Evolutionary conservation across 2,329 filamentous ascomycete genomes (phyloP), one percentile per base, ranked within the genome.

Genomic region (Tolypocladium guangdongense): DNA sequence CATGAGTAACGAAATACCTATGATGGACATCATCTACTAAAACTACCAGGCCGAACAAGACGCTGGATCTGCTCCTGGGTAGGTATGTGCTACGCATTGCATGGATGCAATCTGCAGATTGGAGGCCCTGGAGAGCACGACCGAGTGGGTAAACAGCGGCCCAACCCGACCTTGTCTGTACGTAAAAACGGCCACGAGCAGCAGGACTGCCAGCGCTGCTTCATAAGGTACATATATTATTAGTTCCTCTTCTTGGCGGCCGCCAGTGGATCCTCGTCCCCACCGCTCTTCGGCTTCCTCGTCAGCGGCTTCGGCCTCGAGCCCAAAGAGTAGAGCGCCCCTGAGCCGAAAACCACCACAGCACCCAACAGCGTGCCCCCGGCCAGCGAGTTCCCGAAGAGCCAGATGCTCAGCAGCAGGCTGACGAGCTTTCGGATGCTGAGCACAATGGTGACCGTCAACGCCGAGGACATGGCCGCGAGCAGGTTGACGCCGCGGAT

Each of bases 401-500:
- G 70, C 80, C 90, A 92, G 55, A 97, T 95, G 62, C 91, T 96
- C 55, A 97, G 69, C 57, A 97, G 74, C 56, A 97, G 79, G 63
- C 91, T 96, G 53, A 96, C 86, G 22, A 99, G 76, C 71, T 99
- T 99, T 61, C 93, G 82, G 56, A 99, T 88, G 67, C 97, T 99
- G 56, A 99, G 77, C 49, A 97, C 90, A 62, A 99, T 95, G 1
- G 92, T 96, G 27, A 99, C 93, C 0, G 93, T 97, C 53, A 99
- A 78, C 0, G 93, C 95, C 4, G 91, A 92, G 4, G 89, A 89
- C 52, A 86, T 86, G 0, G 92, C 88, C 1, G 89, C 91, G 5
- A 99, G 77, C n/a, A 96, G 79, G 61, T 97, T 97, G 54, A 99
- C 93, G 2, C 93, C 93, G 3, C 91, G 87, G 58, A 99, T 97